Conservation (phyloP, 805 yeast species). For the Schwanniomyces sp. region DNA sequence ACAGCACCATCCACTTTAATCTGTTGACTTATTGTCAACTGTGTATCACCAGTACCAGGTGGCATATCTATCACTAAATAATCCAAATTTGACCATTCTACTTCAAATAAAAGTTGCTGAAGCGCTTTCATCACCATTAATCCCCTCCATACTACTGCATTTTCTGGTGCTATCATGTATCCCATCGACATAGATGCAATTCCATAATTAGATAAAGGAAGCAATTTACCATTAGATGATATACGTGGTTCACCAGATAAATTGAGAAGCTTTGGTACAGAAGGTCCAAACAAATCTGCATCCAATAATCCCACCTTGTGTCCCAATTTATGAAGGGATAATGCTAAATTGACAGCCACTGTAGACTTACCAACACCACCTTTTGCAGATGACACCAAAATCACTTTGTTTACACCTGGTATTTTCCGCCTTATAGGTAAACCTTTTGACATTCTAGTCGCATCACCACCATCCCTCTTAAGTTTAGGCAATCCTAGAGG, state of each 20-base stretch:
- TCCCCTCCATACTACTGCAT: conserved; percentile 84
- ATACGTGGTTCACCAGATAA: conserved; percentile 69
- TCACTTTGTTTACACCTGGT: conserved; percentile 58
- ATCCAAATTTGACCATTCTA: conserved; percentile 69
- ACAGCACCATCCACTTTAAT: conserved; percentile 76
- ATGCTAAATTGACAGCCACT: conserved; percentile 66
- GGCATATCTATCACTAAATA: conserved; percentile 80
- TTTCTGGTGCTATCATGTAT: conserved; percentile 62
- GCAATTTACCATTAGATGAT: conserved; percentile 48
- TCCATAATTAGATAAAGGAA: conserved; percentile 74
- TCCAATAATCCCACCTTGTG: conserved; percentile 69
- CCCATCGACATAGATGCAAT: conserved; percentile 90
- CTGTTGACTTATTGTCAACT: conserved; percentile 78
- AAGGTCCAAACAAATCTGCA: conserved; percentile 84
- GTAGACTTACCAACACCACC: conserved; percentile 86
- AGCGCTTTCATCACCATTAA: conserved; percentile 84
- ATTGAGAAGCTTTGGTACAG: conserved; percentile 71
- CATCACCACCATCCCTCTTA: conserved; percentile 12
- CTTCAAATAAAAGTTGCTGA: conserved; percentile 81
- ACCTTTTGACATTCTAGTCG: conserved; percentile 48
- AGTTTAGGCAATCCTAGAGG: conserved; percentile 40
- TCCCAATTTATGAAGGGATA: conserved; percentile 55
- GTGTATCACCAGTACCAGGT: conserved; percentile 91
- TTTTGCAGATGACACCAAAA: conserved; percentile 73
- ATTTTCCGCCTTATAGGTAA: conserved; percentile 56